phyloP scores from a whole-genome alignment of 2,329 filamentous ascomycete species.

The Diaporthe vexans region DNA sequence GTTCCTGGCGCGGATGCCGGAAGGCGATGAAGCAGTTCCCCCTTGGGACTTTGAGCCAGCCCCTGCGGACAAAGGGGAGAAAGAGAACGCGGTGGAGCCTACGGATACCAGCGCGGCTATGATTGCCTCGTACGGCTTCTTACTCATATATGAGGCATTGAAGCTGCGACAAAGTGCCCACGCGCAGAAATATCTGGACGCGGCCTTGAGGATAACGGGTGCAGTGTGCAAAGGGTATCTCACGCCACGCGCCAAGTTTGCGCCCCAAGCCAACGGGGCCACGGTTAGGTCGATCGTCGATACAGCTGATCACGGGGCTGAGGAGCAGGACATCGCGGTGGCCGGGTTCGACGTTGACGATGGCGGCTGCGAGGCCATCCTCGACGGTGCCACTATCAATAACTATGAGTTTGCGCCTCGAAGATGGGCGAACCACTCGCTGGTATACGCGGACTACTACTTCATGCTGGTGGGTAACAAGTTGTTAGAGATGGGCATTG shows the following conservation, averaged over 20 bases:
- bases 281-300: conserved; percentile 38
- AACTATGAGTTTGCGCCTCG: conserved; percentile 60
- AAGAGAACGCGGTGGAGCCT: conserved; percentile 44
- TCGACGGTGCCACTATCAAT: conserved; percentile 62
- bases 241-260: conserved; percentile 45
- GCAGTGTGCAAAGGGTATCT: conserved; percentile 46
- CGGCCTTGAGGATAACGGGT: conserved; percentile 47
- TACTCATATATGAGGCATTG: conserved; percentile 52
- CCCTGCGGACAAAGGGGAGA: conserved; percentile 44
- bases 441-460: conserved; percentile 66
- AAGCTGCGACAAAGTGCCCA: conserved; percentile 33
- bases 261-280: neutral
- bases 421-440: conserved; percentile 59
- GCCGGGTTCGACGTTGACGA: conserved; percentile 40
- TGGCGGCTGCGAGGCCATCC: conserved; percentile 57
- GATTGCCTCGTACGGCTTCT: conserved; percentile 51
- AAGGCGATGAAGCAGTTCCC: conserved; percentile 53
- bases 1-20: conserved; percentile 57
- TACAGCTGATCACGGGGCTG: conserved; percentile 46
- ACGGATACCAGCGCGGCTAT: conserved; percentile 55
- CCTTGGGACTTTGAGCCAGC: conserved; percentile 62
- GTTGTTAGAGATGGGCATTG: conserved; percentile 51
- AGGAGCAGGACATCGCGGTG: conserved; percentile 38
- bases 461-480: conserved; percentile 62
- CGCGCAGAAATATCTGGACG: conserved; percentile 48